phyloP scores from a whole-genome alignment of 164 flowering plant genomes.

The Piper betle region DNA sequence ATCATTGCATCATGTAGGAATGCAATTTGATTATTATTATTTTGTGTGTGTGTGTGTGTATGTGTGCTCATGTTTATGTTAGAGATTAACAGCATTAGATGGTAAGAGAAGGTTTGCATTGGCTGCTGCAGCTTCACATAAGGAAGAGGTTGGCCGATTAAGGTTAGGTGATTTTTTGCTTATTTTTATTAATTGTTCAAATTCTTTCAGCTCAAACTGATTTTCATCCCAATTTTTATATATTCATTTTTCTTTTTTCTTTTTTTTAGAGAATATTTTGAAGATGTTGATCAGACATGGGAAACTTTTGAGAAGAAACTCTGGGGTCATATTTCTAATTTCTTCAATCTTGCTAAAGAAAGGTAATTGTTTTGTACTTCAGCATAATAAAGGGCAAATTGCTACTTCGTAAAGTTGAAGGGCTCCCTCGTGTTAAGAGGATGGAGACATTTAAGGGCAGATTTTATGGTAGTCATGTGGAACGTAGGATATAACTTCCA shows the following conservation, averaged over 20 bases:
- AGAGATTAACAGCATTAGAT: conserved; percentile 97
- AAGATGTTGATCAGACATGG: conserved; percentile 96
- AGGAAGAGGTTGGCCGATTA: conserved; percentile 90
- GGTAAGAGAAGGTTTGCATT: conserved; percentile 97
- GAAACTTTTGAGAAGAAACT: conserved; percentile 94
- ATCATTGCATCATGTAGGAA: not conserved
- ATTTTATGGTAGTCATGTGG: not conserved
- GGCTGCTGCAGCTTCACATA: conserved; percentile 94
- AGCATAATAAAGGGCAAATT: too few species aligned
- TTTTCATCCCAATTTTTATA: not conserved
- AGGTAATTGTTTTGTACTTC: conserved; percentile 33
- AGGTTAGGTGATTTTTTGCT: conserved; percentile 32
- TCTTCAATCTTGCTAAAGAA: conserved; percentile 78
- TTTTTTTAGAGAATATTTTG: conserved; percentile 72
- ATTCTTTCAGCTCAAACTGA: not conserved
- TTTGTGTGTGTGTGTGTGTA: too few species aligned
- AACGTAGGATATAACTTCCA: too few species aligned
- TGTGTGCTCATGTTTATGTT: conserved; percentile 7
- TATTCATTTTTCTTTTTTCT: not conserved
- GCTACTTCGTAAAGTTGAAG: not conserved
- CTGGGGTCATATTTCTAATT: conserved; percentile 84
- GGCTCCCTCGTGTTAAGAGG: not conserved
- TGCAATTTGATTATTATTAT: not conserved
- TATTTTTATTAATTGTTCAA: not conserved
- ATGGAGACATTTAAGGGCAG: not conserved